phyloP scores from a whole-genome alignment of 2,329 filamentous ascomycete species.

The Penicillium occitanis region DNA sequence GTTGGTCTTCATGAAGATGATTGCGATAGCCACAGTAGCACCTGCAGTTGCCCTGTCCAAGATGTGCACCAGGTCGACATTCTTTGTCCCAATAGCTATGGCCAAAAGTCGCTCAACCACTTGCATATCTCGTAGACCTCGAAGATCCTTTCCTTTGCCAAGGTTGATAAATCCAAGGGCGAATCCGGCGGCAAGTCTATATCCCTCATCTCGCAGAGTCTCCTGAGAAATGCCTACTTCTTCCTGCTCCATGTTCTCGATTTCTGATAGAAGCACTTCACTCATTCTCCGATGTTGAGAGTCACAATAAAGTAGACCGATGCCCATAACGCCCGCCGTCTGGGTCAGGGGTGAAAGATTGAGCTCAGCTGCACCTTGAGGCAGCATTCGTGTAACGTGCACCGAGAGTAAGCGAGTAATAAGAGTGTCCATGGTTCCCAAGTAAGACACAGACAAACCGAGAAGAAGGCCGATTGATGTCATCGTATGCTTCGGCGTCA shows the following conservation, averaged over 20 bases:
- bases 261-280: constrained; percentile 97
- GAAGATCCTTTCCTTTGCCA: constrained; percentile 82
- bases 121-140: constrained; percentile 89
- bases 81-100: constrained; percentile 83
- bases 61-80: constrained; percentile 87
- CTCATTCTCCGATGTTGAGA: constrained; percentile 98
- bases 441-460: constrained; percentile 86
- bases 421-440: constrained; percentile 95
- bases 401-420: constrained; percentile 92
- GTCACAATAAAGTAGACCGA: constrained; percentile 88
- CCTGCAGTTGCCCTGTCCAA: constrained; percentile 89
- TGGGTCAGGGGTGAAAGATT: constrained; percentile 92
- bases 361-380: constrained; percentile 85
- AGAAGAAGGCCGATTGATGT: constrained; percentile 94
- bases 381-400: constrained; percentile 92
- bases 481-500: constrained; percentile 99
- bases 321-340: constrained; percentile 95
- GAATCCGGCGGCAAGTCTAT: constrained; percentile 89
- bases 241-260: constrained; percentile 81
- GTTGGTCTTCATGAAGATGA: constrained; percentile 97
- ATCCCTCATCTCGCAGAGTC: constrained; percentile 87
- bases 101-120: constrained; percentile 84
- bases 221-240: constrained; percentile 69
- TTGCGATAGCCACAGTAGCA: constrained; percentile 83
- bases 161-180: constrained; percentile 93